Evolutionary conservation across 2,329 filamentous ascomycete species (phyloP).

Genomic region (Sordariomycetes sp.): DNA sequence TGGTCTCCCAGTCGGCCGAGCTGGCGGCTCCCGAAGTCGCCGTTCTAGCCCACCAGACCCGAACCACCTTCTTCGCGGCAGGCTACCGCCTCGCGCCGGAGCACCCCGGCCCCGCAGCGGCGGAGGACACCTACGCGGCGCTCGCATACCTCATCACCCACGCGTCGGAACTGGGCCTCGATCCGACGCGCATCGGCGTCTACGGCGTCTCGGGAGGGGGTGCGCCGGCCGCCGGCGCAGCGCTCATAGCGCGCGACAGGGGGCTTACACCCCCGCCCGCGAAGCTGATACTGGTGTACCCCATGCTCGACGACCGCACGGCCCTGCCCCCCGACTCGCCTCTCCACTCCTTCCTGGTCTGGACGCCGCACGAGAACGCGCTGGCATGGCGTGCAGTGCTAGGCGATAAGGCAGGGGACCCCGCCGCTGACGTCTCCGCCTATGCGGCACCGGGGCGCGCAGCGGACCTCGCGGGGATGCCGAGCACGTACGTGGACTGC

Average conservation of each 20-base stretch:
- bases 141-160: slow-evolving; percentile 12
- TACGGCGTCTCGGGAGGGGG: slow-evolving; percentile 12
- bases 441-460: slow-evolving; percentile 13
- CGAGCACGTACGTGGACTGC: slow-evolving; percentile 22
- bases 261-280: slow-evolving; percentile 11
- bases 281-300: slow-evolving; percentile 17
- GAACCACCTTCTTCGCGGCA: slow-evolving; percentile 20
- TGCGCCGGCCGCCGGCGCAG: slow-evolving; percentile 9
- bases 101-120: slow-evolving; percentile 18
- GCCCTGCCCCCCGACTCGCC: slow-evolving; percentile 4
- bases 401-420: slow-evolving; percentile 8
- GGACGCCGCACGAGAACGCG: slow-evolving; percentile 9
- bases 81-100: slow-evolving; percentile 31
- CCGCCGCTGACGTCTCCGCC: slow-evolving; percentile 7
- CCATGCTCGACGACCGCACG: slow-evolving; percentile 19
- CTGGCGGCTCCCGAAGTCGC: slow-evolving; percentile 13
- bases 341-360: slow-evolving; percentile 3
- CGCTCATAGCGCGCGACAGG: slow-evolving; percentile 24
- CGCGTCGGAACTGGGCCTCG: slow-evolving; percentile 10
- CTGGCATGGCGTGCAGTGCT: slow-evolving; percentile 12
- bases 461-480: slow-evolving; percentile 14
- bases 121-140: slow-evolving; percentile 21
- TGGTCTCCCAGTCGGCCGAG: slow-evolving; percentile 17
- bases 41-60: slow-evolving; percentile 12
- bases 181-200: slow-evolving; percentile 9